Base-by-base conservation (phyloP, 1,284 basidiomycete genomes). In the Acaromyces ingoldii region DNA sequence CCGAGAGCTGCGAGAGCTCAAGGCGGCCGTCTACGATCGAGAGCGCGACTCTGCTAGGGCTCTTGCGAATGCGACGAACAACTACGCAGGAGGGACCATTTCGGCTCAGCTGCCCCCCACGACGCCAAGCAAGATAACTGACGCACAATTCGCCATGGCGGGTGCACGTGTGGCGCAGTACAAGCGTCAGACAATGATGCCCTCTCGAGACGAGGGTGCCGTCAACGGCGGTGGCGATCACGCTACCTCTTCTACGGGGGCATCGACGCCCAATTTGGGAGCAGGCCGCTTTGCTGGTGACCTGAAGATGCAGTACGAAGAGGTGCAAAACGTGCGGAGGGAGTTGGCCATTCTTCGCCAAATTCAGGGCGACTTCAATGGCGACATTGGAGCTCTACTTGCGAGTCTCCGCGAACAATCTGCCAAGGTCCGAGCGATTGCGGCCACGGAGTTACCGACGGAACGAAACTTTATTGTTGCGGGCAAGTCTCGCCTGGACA, bases 311-410 rank as follows among this genome's bases (percentile, higher is more conserved):
- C 92, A 97, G 70, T 91, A 93, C 70, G 89, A 93, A 71, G 91
- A 95, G 72, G 86, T 97, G 11, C 90, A 92, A 76, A 87, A 87
- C 65, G 81, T 98, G 17, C 86, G 95, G 6, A 84, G 91, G 2
- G 93, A 98, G 72, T 81, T 98, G 6, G 92, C 89, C 0, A 82
- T 91, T 65, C 87, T 96, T 82, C 84, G 91, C 0, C 93, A 98
- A 77, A 79, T 96, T 34, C 96, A 98, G 76, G 84, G 85, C 25
- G 91, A 95, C 65, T 96, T 96, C 71, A 86, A 90, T 79, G 84
- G 83, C 60, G 84, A 88, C 72, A 92, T 92, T 30, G 92, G 93
- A 76, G 85, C 87, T 11, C 85, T 88, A 7, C 82, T 97, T 26
- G 80, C 81, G 10, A 80, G 83, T 10, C 79, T 97, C 24, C 85